Percentiles rank a stretch among this genome's conserved stretches.
Conservation (phyloP, 2,329 filamentous ascomycete species). For the Fusarium torreyae region DNA sequence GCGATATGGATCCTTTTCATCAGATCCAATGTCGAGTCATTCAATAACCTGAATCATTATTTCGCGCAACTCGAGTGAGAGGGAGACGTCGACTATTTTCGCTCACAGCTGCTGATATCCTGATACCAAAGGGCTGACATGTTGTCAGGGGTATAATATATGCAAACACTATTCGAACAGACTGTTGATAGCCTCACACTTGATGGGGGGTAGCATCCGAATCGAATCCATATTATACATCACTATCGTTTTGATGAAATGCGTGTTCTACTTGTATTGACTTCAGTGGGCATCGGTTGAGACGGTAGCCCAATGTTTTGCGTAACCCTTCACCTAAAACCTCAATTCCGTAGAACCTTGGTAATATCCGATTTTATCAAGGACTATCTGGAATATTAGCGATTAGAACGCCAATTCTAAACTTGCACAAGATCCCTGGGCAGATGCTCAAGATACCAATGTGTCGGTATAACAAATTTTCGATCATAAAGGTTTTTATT, state of each 20-base stretch:
- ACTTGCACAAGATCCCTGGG: too few relatives aligned
- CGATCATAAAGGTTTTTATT: too few relatives aligned
- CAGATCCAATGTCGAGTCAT: too few relatives aligned
- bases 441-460: too few relatives aligned
- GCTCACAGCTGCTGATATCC: too few relatives aligned
- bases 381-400: too few relatives aligned
- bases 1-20: background rate
- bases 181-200: background rate
- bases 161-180: background rate
- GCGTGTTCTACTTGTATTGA: background rate
- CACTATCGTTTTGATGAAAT: background rate
- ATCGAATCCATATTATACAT: background rate
- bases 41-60: background rate
- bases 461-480: too few relatives aligned
- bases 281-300: background rate
- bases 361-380: conserved; percentile 7
- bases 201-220: background rate
- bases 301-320: conserved; percentile 5
- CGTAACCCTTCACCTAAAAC: conserved; percentile 25
- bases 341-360: conserved; percentile 14
- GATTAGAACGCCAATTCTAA: too few relatives aligned
- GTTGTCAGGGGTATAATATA: background rate
- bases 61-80: background rate
- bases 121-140: too few relatives aligned
- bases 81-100: background rate